Evolutionary conservation across 1,284 basidiomycete genomes (phyloP).

Genomic region (Trametes hirsuta): DNA sequence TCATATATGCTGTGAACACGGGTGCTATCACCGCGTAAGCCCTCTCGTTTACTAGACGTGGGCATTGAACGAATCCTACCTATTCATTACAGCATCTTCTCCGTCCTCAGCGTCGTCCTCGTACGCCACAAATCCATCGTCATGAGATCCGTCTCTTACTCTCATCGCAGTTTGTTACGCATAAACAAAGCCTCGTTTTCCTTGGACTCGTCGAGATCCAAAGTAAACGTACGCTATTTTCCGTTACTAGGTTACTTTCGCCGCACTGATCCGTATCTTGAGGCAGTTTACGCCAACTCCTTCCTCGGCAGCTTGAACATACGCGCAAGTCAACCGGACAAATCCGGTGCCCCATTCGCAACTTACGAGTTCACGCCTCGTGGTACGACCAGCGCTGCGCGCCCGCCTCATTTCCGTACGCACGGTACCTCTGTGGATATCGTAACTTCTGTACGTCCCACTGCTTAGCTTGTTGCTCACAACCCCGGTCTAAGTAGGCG

Average conservation of each 20-base stretch:
- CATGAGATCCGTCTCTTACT: neutral
- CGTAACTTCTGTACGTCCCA: constrained; percentile 1
- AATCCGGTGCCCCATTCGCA: neutral
- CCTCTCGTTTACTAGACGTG: neutral
- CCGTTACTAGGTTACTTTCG: no score
- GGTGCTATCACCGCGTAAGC: constrained; percentile 6
- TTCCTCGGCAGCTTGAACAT: constrained; percentile 14
- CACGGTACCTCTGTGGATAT: neutral
- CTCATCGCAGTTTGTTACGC: constrained; percentile 2
- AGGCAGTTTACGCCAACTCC: constrained; percentile 13
- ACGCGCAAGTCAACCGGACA: neutral
- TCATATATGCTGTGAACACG: constrained; percentile 13
- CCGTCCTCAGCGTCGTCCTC: constrained; percentile 7
- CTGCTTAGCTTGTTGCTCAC: no score
- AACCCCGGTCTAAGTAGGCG: neutral
- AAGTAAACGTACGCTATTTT: constrained; percentile 9
- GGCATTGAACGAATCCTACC: neutral
- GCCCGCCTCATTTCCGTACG: constrained; percentile 4
- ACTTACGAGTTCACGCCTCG: constrained; percentile 9
- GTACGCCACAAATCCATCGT: neutral
- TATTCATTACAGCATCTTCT: neutral
- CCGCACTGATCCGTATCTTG: neutral
- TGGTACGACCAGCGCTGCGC: neutral
- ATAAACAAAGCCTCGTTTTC: constrained; percentile 12
- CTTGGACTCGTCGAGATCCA: constrained; percentile 15